These are phyloP conservation scores for Pseudocercospora crystallina DNA, from an alignment of 2,329 filamentous ascomycete genomes.

Conservation along the genomic window DNA sequence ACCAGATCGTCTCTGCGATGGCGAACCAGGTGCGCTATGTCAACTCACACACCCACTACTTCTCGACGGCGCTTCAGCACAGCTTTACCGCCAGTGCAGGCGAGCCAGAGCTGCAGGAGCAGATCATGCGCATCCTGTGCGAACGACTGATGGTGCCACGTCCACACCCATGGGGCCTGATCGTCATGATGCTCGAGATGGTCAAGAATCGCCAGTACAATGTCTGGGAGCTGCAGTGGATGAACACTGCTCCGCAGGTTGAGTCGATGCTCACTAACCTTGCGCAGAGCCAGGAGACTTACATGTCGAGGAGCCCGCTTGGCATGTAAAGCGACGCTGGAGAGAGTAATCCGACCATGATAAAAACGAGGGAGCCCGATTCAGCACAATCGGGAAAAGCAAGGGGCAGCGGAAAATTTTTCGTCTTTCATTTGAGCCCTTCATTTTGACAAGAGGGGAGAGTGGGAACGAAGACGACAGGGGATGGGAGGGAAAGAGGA, in stretches of 20 bases:
- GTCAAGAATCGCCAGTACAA: constrained; percentile 86
- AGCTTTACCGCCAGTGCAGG: constrained; percentile 62
- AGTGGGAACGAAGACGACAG: constrained; percentile 1
- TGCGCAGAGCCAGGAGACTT: constrained; percentile 28
- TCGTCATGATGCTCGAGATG: constrained; percentile 84
- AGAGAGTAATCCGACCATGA: not conserved
- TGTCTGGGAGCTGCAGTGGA: constrained; percentile 90
- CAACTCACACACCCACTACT: constrained; percentile 88
- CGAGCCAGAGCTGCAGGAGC: constrained; percentile 77
- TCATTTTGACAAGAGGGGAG: constrained; percentile 25
- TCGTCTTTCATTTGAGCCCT: constrained; percentile 11
- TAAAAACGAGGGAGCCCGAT: not conserved
- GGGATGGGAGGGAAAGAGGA: not conserved
- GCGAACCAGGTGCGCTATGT: constrained; percentile 90
- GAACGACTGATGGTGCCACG: constrained; percentile 86
- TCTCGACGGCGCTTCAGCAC: constrained; percentile 79
- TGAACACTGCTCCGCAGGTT: constrained; percentile 86
- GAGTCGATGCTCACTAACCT: constrained; percentile 36
- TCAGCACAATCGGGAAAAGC: not conserved
- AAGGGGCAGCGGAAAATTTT: not conserved
- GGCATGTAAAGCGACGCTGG: not conserved
- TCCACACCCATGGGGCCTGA: constrained; percentile 93
- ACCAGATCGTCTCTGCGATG: constrained; percentile 80
- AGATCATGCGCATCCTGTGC: constrained; percentile 83
- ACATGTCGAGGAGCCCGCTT: constrained; percentile 14